These are phyloP conservation scores for Peniophora sp. DNA, from an alignment of 1,284 basidiomycete genomes.

Conservation along the genomic window DNA sequence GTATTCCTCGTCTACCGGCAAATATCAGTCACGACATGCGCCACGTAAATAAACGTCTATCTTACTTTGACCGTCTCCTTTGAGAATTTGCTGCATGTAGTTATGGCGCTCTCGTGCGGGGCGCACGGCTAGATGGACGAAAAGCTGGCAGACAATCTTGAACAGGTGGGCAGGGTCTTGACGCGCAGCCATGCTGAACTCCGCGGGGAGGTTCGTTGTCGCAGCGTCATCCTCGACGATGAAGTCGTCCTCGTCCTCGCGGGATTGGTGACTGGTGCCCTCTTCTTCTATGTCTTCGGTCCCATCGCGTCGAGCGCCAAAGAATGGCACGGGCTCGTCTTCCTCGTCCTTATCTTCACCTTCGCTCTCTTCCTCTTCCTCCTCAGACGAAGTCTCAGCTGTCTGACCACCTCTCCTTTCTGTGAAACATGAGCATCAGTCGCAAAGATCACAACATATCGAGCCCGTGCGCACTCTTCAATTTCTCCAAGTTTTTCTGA, in stretches of 20 bases:
- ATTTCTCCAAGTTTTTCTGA: slow-evolving; percentile 54
- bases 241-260: slow-evolving; percentile 54
- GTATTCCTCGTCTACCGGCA: slow-evolving; percentile 49
- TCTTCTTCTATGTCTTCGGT: slow-evolving; percentile 18
- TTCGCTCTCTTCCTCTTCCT: neutral
- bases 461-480: slow-evolving; percentile 42
- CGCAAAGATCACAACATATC: too few relatives aligned
- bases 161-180: slow-evolving; percentile 72
- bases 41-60: slow-evolving; percentile 3
- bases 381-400: neutral
- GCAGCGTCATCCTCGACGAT: slow-evolving; percentile 58
- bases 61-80: slow-evolving; percentile 41
- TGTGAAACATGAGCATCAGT: neutral
- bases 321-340: slow-evolving; percentile 25
- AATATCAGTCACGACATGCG: slow-evolving; percentile 3
- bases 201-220: slow-evolving; percentile 48
- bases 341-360: slow-evolving; percentile 10
- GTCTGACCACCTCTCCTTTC: slow-evolving; percentile 6
- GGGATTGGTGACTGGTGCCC: slow-evolving; percentile 20
- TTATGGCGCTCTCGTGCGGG: slow-evolving; percentile 39
- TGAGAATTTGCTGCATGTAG: slow-evolving; percentile 46
- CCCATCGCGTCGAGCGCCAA: slow-evolving; percentile 5
- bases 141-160: slow-evolving; percentile 80
- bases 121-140: slow-evolving; percentile 70
- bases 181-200: slow-evolving; percentile 72